Evolutionary conservation across 768 basidiomycete genomes (phyloP).

Genomic region (Boletus sp.): DNA sequence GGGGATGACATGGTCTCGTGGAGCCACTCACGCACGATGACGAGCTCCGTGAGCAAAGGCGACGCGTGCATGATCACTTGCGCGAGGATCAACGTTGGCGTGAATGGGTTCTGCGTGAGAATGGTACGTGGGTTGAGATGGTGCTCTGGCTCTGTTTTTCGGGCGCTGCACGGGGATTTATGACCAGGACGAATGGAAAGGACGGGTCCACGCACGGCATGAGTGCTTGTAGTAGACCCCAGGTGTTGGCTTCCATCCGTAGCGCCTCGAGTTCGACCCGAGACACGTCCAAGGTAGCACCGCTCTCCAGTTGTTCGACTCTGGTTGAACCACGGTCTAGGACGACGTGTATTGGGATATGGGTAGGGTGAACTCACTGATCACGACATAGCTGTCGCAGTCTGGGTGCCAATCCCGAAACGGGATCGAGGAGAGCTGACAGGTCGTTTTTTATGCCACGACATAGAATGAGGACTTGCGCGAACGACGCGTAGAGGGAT

Average conservation of each 20-base stretch:
- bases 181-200: not conserved
- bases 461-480: slow-evolving; percentile 59
- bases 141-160: slow-evolving; percentile 56
- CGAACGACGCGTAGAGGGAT: slow-evolving; percentile 58
- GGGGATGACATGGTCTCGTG: slow-evolving; percentile 70
- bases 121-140: slow-evolving; percentile 51
- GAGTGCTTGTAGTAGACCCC: slow-evolving; percentile 75
- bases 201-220: slow-evolving; percentile 54
- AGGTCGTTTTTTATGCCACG: slow-evolving; percentile 58
- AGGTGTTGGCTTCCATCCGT: slow-evolving; percentile 75
- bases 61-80: slow-evolving; percentile 69
- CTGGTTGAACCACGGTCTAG: slow-evolving; percentile 30
- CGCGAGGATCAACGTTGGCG: slow-evolving; percentile 71
- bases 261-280: slow-evolving; percentile 59
- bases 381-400: slow-evolving; percentile 50
- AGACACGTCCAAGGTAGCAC: slow-evolving; percentile 33
- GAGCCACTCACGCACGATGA: slow-evolving; percentile 85
- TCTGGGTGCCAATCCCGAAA: slow-evolving; percentile 67
- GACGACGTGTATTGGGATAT: not conserved
- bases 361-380: slow-evolving; percentile 44
- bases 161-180: slow-evolving; percentile 42
- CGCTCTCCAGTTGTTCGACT: slow-evolving; percentile 50
- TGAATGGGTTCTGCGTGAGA: slow-evolving; percentile 74
- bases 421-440: slow-evolving; percentile 58
- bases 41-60: slow-evolving; percentile 67